Conservation (phyloP, 106 monocot species). For the Allium sativum region DNA sequence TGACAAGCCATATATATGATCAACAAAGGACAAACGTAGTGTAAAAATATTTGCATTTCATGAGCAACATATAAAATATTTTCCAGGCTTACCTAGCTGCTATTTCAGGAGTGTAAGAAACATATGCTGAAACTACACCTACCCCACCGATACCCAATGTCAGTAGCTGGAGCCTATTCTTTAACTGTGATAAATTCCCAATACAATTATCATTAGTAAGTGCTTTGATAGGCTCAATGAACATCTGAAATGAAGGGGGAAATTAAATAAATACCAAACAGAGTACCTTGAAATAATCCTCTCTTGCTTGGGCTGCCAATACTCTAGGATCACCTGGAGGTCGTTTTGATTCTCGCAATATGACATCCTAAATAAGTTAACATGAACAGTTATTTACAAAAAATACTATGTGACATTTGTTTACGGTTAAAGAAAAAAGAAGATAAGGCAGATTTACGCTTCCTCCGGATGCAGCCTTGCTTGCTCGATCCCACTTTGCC, state of each 20-base stretch:
- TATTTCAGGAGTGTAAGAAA: constrained; percentile 78
- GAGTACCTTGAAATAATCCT: constrained; percentile 62
- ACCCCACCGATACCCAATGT: constrained; percentile 77
- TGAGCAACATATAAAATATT: neutral
- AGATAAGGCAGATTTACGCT: constrained; percentile 40
- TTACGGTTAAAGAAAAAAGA: neutral
- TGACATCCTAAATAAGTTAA: constrained; percentile 46
- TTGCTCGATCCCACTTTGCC: constrained; percentile 78
- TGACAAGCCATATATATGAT: no score
- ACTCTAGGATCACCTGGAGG: constrained; percentile 61
- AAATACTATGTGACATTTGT: neutral
- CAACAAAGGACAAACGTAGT: no score
- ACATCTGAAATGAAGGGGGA: neutral
- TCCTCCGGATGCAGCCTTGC: constrained; percentile 71
- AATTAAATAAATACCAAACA: neutral
- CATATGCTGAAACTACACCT: constrained; percentile 78
- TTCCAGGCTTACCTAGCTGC: constrained; percentile 56
- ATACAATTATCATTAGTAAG: no score
- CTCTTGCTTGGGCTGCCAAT: constrained; percentile 45
- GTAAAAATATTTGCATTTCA: neutral
- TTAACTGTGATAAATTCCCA: constrained; percentile 40
- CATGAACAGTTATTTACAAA: neutral
- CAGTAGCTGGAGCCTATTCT: constrained; percentile 50
- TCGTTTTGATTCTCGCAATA: constrained; percentile 60
- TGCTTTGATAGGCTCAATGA: no score